A percentile compares a stretch with the other conserved stretches of the same genome.
phyloP scores from a whole-genome alignment of 768 basidiomycete species.

The Phanerodontia chrysosporium region DNA sequence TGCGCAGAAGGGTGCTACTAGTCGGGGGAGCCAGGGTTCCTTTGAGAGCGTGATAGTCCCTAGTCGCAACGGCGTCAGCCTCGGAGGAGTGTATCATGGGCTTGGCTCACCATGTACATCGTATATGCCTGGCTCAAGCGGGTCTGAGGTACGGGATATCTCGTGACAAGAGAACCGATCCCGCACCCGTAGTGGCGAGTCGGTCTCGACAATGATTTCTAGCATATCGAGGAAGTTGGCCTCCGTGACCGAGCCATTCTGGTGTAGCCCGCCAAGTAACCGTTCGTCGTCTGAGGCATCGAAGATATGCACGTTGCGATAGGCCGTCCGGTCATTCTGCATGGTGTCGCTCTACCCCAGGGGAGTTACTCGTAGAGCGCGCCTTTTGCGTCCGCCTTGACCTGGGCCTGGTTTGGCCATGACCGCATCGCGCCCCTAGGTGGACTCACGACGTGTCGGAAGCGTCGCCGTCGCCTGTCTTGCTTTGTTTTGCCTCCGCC shows the following conservation, averaged over 20 bases:
- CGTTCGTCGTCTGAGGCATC: neutral
- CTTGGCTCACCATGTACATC: neutral
- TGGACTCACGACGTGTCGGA: no score
- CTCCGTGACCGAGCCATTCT: neutral
- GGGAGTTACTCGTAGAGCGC: neutral
- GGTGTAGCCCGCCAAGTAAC: neutral
- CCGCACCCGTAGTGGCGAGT: neutral
- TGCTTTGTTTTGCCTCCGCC: no score
- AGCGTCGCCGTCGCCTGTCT: no score
- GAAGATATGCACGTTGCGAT: neutral
- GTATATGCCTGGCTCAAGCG: neutral
- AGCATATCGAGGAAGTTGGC: neutral
- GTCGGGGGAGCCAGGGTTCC: neutral
- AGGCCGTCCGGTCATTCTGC: neutral
- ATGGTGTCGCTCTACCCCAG: neutral
- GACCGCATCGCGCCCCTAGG: neutral
- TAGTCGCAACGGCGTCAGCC: no score
- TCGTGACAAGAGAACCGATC: neutral
- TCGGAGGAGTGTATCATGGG: no score
- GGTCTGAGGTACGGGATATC: neutral
- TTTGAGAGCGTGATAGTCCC: neutral
- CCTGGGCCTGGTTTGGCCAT: neutral
- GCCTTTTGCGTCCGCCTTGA: neutral
- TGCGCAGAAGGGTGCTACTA: neutral
- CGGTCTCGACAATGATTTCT: neutral